phyloP scores from a whole-genome alignment of 257 asterid genomes.

The Pogostemon cablin region DNA sequence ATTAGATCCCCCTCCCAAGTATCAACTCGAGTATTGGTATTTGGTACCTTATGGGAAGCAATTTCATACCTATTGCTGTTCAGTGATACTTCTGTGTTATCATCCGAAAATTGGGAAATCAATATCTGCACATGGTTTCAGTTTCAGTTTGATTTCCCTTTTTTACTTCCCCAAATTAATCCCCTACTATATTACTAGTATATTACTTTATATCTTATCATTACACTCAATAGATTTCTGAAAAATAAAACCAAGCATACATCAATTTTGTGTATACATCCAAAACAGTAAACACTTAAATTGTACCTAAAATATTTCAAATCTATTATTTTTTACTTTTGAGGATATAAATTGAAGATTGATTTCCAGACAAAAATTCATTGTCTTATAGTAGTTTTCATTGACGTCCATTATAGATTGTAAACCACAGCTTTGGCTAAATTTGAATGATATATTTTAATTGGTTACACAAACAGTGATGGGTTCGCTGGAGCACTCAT shows the following conservation, averaged over 20 bases:
- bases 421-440: background rate
- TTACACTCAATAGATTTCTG: background rate
- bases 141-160: conserved; percentile 21
- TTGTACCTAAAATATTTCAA: background rate
- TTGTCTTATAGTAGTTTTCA: background rate
- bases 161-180: background rate
- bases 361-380: conserved; percentile 10
- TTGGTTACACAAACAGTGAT: conserved; percentile 58
- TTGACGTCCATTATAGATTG: conserved; percentile 9
- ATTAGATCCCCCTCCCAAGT: background rate
- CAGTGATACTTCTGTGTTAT: background rate
- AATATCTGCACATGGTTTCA: background rate
- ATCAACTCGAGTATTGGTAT: background rate
- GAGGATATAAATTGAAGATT: conserved; percentile 4
- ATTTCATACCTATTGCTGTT: background rate
- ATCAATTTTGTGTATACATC: background rate
- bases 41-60: conserved; percentile 27
- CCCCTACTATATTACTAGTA: background rate
- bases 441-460: conserved; percentile 18
- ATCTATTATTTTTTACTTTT: background rate
- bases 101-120: background rate
- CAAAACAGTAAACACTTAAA: background rate
- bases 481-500: conserved; percentile 81
- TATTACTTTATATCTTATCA: background rate
- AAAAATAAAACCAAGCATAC: background rate